Percentiles rank a stretch among this genome's conserved stretches.
These are phyloP conservation scores for Ceratorhiza oryzae-sativae DNA, from an alignment of 1,284 basidiomycete genomes.

Conservation along the genomic window DNA sequence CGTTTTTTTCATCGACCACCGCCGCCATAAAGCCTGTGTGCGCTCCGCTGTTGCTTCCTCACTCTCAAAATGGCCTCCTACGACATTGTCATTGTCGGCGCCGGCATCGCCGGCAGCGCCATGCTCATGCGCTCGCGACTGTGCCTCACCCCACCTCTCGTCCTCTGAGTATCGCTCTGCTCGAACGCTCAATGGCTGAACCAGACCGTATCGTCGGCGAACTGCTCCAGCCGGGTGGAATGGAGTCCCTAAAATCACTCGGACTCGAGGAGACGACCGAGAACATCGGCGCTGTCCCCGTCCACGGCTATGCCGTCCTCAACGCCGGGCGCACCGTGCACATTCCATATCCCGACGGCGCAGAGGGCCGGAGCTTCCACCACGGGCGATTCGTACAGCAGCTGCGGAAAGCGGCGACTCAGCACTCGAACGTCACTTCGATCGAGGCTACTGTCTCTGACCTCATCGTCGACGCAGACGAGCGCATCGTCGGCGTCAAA, in stretches of 20 bases:
- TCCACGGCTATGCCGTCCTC: slow-evolving; percentile 88
- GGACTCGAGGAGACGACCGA: slow-evolving; percentile 81
- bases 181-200: slow-evolving; percentile 89
- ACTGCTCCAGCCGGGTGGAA: slow-evolving; percentile 93
- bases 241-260: slow-evolving; percentile 76
- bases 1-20: slow-evolving; percentile 16
- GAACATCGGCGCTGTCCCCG: slow-evolving; percentile 86
- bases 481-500: slow-evolving; percentile 67
- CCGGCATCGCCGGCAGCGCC: slow-evolving; percentile 83
- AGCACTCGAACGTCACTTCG: slow-evolving; percentile 69
- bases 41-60: not conserved
- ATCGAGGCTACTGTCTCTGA: slow-evolving; percentile 85
- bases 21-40: not conserved
- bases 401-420: slow-evolving; percentile 71
- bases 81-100: slow-evolving; percentile 88
- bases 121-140: slow-evolving; percentile 72
- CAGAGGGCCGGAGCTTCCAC: slow-evolving; percentile 86
- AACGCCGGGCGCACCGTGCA: slow-evolving; percentile 72
- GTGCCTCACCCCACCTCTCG: slow-evolving; percentile 42
- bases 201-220: slow-evolving; percentile 98
- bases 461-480: slow-evolving; percentile 64
- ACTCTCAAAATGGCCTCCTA: slow-evolving; percentile 51
- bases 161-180: slow-evolving; percentile 77
- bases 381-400: slow-evolving; percentile 92
- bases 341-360: slow-evolving; percentile 85